Percentiles rank a stretch among this genome's conserved stretches.
These are phyloP conservation scores for Floccularia luteovirens DNA, from an alignment of 768 basidiomycete genomes.

Conservation along the genomic window DNA sequence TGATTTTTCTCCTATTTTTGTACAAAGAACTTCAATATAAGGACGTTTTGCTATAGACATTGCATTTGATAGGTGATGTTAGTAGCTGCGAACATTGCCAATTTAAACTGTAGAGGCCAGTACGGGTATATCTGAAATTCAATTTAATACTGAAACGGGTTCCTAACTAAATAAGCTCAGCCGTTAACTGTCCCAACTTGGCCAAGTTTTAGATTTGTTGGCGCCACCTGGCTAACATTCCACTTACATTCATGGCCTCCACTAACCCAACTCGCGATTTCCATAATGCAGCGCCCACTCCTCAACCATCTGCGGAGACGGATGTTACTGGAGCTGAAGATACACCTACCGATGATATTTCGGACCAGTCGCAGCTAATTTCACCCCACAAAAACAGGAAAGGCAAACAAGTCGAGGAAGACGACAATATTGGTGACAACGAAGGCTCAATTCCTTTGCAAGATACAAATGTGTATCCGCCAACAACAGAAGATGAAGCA, in stretches of 20 bases:
- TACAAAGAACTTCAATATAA: neutral
- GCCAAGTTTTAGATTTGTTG: neutral
- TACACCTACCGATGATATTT: too few relatives aligned
- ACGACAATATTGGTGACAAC: slow-evolving; percentile 4
- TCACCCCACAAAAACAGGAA: neutral
- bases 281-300: too few relatives aligned
- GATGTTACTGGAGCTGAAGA: too few relatives aligned
- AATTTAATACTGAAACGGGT: neutral
- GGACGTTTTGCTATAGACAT: too few relatives aligned
- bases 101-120: neutral
- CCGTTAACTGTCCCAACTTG: neutral
- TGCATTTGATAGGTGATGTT: too few relatives aligned
- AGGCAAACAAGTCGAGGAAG: neutral
- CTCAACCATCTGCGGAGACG: too few relatives aligned
- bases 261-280: too few relatives aligned
- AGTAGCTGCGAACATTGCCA: too few relatives aligned
- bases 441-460: slow-evolving; percentile 16
- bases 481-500: slow-evolving; percentile 53
- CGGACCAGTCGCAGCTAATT: too few relatives aligned
- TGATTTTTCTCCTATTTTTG: slow-evolving; percentile 10
- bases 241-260: neutral
- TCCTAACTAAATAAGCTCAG: neutral
- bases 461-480: slow-evolving; percentile 45
- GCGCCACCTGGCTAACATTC: neutral
- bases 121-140: neutral